Conservation (phyloP, 1,139 yeast genomes). For the Pichia sp. region DNA sequence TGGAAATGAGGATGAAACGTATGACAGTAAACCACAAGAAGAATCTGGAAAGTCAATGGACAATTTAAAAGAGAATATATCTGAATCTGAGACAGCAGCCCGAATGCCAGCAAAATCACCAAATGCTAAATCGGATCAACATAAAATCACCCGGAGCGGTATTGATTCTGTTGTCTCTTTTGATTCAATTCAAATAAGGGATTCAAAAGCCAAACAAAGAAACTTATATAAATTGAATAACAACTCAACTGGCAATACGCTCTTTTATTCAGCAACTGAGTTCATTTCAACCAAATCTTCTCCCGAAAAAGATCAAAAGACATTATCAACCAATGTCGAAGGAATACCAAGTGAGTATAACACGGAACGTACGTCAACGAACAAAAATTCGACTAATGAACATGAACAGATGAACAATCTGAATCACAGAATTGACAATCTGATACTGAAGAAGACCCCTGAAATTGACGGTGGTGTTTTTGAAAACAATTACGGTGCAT, state of each 20-base stretch:
- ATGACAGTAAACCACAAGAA: background rate
- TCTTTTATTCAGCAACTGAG: slow-evolving; percentile 13
- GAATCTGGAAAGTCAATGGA: background rate
- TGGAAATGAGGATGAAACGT: background rate
- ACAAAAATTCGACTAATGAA: background rate
- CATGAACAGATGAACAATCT: slow-evolving; percentile 1
- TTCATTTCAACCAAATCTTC: background rate
- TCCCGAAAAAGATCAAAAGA: background rate
- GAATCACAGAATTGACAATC: slow-evolving; percentile 1
- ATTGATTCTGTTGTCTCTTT: slow-evolving; percentile 9
- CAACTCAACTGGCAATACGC: slow-evolving; percentile 12
- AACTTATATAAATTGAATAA: slow-evolving; percentile 9
- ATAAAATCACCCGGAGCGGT: slow-evolving; percentile 1
- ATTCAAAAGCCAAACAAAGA: slow-evolving; percentile 1
- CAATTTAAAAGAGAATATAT: too few species aligned
- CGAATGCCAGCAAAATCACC: background rate
- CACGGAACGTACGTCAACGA: background rate
- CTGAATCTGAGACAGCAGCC: background rate
- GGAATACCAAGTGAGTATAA: background rate
- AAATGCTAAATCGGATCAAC: background rate
- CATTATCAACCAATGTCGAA: background rate
- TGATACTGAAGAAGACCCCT: slow-evolving; percentile 5
- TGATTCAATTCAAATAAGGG: slow-evolving; percentile 5
- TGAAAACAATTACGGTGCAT: slow-evolving; percentile 8
- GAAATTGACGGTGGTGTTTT: slow-evolving; percentile 1